A percentile compares a stretch with the other conserved stretches of the same genome.
Evolutionary conservation across 2,329 filamentous ascomycete genomes (phyloP).

Genomic region (Botrytis deweyae): DNA sequence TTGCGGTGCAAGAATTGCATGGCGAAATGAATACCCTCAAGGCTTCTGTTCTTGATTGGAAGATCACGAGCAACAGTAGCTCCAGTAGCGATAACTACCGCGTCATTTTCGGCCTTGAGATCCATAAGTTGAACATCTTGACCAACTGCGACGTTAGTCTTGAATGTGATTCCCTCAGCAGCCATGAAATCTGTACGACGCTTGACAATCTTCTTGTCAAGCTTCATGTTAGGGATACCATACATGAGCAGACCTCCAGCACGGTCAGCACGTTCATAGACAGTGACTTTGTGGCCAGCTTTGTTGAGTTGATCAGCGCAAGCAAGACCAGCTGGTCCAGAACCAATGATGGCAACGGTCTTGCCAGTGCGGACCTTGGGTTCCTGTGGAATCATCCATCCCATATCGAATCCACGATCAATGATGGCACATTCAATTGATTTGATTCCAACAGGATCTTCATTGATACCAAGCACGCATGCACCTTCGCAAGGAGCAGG

Average conservation of each 20-base stretch:
- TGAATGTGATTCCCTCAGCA: constrained; percentile 80
- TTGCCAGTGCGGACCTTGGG: constrained; percentile 83
- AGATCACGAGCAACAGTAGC: constrained; percentile 91
- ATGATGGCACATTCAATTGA: constrained; percentile 98
- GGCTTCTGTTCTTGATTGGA: constrained; percentile 82
- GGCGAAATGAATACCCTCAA: constrained; percentile 89
- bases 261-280: constrained; percentile 91
- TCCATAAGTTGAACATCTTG: constrained; percentile 69
- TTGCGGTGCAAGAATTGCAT: constrained; percentile 98
- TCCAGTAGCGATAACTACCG: constrained; percentile 87
- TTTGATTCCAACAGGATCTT: constrained; percentile 97
- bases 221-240: constrained; percentile 99
- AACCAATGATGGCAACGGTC: constrained; percentile 84
- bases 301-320: constrained; percentile 92
- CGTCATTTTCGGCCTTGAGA: constrained; percentile 72
- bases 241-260: constrained; percentile 94
- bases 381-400: constrained; percentile 88
- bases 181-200: constrained; percentile 94
- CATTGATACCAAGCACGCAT: constrained; percentile 93
- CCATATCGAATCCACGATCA: constrained; percentile 95
- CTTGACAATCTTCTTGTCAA: constrained; percentile 96
- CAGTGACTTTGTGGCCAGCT: constrained; percentile 81
- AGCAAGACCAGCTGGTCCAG: constrained; percentile 87
- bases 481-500: constrained; percentile 95
- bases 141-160: constrained; percentile 74